Percentiles rank a stretch among this genome's conserved stretches.
phyloP scores from a whole-genome alignment of 2,329 filamentous ascomycete species.

The Calonectria montana region DNA sequence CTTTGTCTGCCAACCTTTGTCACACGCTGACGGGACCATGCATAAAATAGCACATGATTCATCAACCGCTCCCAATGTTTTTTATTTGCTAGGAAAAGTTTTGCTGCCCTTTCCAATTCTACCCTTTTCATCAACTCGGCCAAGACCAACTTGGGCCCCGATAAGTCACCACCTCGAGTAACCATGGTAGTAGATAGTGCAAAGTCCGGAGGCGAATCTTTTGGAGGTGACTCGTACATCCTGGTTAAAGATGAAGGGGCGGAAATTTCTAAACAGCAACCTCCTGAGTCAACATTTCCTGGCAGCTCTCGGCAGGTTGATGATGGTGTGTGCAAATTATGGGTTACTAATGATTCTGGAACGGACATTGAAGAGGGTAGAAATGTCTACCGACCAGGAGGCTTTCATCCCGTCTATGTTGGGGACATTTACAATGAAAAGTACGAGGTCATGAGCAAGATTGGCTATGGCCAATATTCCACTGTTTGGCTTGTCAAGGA shows the following conservation, averaged over 20 bases:
- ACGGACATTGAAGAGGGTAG: background rate
- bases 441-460: constrained; percentile 44
- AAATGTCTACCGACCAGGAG: constrained; percentile 46
- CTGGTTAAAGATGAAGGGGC: too few species aligned
- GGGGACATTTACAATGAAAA: constrained; percentile 47
- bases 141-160: background rate
- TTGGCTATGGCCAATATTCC: constrained; percentile 44
- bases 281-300: background rate
- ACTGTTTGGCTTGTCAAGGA: constrained; percentile 49
- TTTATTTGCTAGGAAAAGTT: background rate
- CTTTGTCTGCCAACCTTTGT: background rate
- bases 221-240: background rate
- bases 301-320: background rate
- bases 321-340: too few species aligned
- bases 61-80: background rate
- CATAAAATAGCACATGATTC: background rate
- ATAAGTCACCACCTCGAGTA: background rate
- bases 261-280: background rate
- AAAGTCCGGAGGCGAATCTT: too few species aligned
- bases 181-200: background rate
- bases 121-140: background rate
- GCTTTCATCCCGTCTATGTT: constrained; percentile 53
- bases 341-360: background rate
- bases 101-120: too few species aligned
- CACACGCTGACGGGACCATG: background rate